Evolutionary conservation across 345 rosid species (phyloP), one percentile per base, ranked within the genome.

Genomic region (Eutrema yunnanense): DNA sequence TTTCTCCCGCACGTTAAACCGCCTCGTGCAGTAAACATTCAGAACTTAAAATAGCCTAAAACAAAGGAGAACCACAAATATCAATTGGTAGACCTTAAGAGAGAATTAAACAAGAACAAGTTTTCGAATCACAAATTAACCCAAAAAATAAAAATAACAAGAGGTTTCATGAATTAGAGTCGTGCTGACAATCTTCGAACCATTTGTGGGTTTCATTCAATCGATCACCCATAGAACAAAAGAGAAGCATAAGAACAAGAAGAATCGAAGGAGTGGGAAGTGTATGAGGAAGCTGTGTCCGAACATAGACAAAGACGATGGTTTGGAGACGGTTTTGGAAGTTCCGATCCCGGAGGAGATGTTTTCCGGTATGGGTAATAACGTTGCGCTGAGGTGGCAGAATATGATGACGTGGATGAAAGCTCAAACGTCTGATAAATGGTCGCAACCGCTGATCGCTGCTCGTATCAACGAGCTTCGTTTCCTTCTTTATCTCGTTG

Each of bases 331-430:
- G 36, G 94, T 95, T 30, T 82, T 92, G 34, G 98, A 95, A 89
- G 83, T 95, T 55, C 98, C 99, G n/a, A 83, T 92, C 36, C 99
- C 98, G 7, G 97, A 95, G 71, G 98, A 95, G 69, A 86, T 95
- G 98, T 92, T 86, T 73, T 46, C 82, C 4, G 65, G 87, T 79
- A 95, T 95, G 96, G 99, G 97, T 0, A 83, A 64, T 76, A 87
- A 74, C 67, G 73, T 70, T 5, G 77, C 83, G 0, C 11, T 87
- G 3, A 82, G 96, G 9, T 83, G 82, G 83, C 92, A 87, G 10
- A 92, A 92, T 65, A 87, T 92, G 96, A 63, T 83, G 12, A 70
- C 93, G 2, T 94, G 96, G 99, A 92, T 95, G 97, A 89, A 77
- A 73, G 93, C 93, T 67, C 97, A 89, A 73, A 76, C 92, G 3